Evolutionary conservation across 2,329 filamentous ascomycete genomes (phyloP), one percentile per base, ranked within the genome.

Genomic region (Xylaria multiplex): DNA sequence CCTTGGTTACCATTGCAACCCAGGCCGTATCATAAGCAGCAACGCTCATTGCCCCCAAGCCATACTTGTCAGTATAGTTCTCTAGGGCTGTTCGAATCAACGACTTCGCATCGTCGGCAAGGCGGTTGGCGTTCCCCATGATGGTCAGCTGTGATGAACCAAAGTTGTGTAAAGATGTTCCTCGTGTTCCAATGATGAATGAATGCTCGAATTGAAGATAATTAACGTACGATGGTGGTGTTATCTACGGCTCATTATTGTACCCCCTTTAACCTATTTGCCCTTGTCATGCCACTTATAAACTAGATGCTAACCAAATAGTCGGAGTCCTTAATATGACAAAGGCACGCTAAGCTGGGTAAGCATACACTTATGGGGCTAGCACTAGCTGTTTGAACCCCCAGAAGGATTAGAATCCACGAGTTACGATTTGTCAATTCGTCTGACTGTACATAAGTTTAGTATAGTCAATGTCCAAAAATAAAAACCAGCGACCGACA

Each of bases 1-100:
- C 48, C 42, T 67, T 71, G 27, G 69, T 73, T 11, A 75, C 67
- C 65, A 78, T 72, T 1, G 77, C 73, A 2, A 79, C 73, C 77
- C 78, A 79, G 2, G 78, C 78, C 1, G 77, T 79, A 57, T 78
- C 77, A 62, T 79, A 79, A 30, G 73, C 59, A 32, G 71, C 63
- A 58, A 70, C 67, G 27, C 73, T 75, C 70, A 77, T 73, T 0
- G 70, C 73, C 6, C 76, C 74, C 7, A 74, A 57, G 43, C 68
- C 68, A 66, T 69, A 69, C 54, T 69, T 62, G 8, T 64, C 67
- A 14, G 64, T 67, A 46, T 69, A 67, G 59, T 70, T 68, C 14
- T 62, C 61, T 7, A 70, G 16, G n/a, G 65, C 67, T 14, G 48
- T 61, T 59, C 60, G 65, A 16, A 71, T 66, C 60, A 71, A 60